Evolutionary conservation across 75 land plant species (phyloP), one percentile per base, ranked within the genome.

Genomic region (Cupressus sempervirens): DNA sequence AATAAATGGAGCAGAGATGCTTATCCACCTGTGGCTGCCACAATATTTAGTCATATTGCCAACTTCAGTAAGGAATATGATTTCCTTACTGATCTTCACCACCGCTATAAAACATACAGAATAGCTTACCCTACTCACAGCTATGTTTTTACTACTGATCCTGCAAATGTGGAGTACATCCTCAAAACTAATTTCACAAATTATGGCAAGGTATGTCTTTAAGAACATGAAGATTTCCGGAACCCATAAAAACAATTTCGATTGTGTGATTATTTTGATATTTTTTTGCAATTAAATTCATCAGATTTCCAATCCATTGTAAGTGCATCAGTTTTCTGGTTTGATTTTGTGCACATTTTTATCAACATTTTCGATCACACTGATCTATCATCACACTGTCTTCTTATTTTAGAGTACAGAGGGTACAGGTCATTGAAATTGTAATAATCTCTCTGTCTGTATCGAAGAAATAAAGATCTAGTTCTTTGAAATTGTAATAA

Each of bases 131-230:
- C 83, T 18, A 82, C 62, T 9, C 32, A 13, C 40, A 53, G 38
- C 40, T 82, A 53, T 52, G 34, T 83, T 54, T 30, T 3, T 11
- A 84, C 87, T 8, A 40, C 72, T 5, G 87, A 86, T 65, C 87
- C 86, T 20, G 76, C 46, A 43, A 83, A 83, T 20, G n/a, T 86
- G 41, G 87, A 86, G 74, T 38, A 84, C 73, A 84, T 86, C 26
- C 84, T 86, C 52, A 86, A 85, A 45, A 85, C 53, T 56, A 86
- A 86, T 53, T 86, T 86, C 50, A 48, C 46, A 68, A 86, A 86
- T 41, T 86, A 84, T 53, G 85, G 52, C 86, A 84, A 58, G 87
- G 87, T 86, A 30, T 83, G 62, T 52, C n/a, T n/a, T n/a, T n/a
- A n/a, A n/a, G n/a, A n/a, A n/a, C n/a, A n/a, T n/a, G n/a, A n/a